Evolutionary conservation across 2,329 filamentous ascomycete species (phyloP).

Genomic region (Cladosporium cucumerinum): DNA sequence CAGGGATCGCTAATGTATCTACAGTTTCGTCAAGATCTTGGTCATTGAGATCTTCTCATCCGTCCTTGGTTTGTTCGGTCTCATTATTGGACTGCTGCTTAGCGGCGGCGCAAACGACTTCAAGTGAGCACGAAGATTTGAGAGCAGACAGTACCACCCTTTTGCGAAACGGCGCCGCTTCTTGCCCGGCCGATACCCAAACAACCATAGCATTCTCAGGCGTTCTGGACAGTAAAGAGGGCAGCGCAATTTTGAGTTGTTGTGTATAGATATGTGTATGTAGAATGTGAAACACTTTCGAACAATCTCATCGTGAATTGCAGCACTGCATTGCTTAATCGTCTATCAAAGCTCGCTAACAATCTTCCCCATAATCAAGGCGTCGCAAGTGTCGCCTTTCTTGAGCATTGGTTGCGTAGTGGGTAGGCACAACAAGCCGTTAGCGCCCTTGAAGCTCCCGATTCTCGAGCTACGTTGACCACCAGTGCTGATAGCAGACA

Average conservation of each 20-base stretch:
- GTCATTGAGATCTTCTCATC: conserved; percentile 99
- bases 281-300: conserved; percentile 10
- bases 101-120: conserved; percentile 81
- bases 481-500: conserved; percentile 79
- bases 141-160: not conserved
- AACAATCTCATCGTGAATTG: not conserved
- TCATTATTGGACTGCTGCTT: conserved; percentile 89
- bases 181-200: conserved; percentile 8
- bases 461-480: conserved; percentile 86
- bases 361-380: conserved; percentile 69
- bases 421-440: conserved; percentile 77
- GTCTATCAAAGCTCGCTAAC: conserved; percentile 29
- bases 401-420: conserved; percentile 60
- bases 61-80: conserved; percentile 89
- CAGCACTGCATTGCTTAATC: not conserved
- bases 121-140: conserved; percentile 25
- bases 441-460: conserved; percentile 83
- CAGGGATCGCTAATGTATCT: conserved; percentile 16
- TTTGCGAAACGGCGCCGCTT: not conserved
- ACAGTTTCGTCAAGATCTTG: conserved; percentile 94
- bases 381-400: conserved; percentile 70
- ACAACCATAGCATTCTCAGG: conserved; percentile 12
- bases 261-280: conserved; percentile 17
- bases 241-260: conserved; percentile 3
- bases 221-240: conserved; percentile 13